A percentile compares a stretch with the other conserved stretches of the same genome.
These are phyloP conservation scores for Rhizophagus prolifer DNA, from an alignment of 192 early-diverging fungal species.

Conservation along the genomic window DNA sequence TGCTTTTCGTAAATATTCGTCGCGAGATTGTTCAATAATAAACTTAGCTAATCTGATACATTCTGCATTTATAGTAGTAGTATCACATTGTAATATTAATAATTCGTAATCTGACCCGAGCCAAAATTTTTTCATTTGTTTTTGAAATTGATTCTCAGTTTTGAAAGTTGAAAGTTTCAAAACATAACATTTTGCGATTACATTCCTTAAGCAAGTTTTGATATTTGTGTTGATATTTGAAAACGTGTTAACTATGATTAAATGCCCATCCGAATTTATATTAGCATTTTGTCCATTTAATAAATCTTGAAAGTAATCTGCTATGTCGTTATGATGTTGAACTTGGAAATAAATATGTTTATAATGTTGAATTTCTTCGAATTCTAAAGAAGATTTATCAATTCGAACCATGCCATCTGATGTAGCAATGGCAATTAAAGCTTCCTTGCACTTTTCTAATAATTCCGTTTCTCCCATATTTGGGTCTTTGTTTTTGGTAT, in stretches of 20 bases:
- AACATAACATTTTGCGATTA: background rate
- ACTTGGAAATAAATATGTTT: constrained; percentile 18
- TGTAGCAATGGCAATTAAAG: constrained; percentile 15
- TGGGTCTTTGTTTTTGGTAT: background rate
- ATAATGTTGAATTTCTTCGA: constrained; percentile 14
- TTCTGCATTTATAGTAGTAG: constrained; percentile 9
- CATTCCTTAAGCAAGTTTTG: background rate
- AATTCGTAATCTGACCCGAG: constrained; percentile 6
- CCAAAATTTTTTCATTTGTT: constrained; percentile 27
- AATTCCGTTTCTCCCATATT: background rate
- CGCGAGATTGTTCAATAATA: constrained; percentile 25
- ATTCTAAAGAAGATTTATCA: background rate
- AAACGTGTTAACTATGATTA: constrained; percentile 29
- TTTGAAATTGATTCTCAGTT: constrained; percentile 30
- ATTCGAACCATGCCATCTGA: constrained; percentile 27
- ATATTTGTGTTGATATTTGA: constrained; percentile 34
- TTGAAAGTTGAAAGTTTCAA: constrained; percentile 30
- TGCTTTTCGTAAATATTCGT: constrained; percentile 19
- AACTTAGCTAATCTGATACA: constrained; percentile 34
- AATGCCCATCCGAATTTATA: background rate
- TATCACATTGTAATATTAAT: constrained; percentile 32
- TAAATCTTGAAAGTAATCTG: constrained; percentile 11
- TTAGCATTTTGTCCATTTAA: background rate
- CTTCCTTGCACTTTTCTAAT: constrained; percentile 4
- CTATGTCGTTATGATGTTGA: constrained; percentile 18